Conservation (phyloP, 441 rosid genomes). For the Adansonia rubrostipa region DNA sequence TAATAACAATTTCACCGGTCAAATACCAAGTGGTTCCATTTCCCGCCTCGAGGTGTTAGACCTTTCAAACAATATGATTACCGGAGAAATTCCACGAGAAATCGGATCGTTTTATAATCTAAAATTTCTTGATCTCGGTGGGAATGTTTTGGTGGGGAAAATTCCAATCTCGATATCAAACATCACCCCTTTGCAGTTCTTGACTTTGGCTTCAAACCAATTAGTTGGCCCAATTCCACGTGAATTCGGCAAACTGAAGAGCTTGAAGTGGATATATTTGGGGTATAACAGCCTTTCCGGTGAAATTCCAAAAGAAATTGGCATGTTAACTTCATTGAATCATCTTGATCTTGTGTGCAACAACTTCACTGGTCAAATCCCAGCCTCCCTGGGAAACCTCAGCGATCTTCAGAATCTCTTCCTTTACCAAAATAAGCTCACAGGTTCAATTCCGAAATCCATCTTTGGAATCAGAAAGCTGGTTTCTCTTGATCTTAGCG, state of each 20-base stretch:
- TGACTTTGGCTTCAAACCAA: slow-evolving; percentile 83
- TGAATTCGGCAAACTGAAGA: slow-evolving; percentile 53
- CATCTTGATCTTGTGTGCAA: slow-evolving; percentile 91
- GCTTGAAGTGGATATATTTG: slow-evolving; percentile 76
- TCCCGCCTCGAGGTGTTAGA: slow-evolving; percentile 59
- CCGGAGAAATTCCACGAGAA: slow-evolving; percentile 53
- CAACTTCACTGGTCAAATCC: slow-evolving; percentile 74
- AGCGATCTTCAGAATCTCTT: slow-evolving; percentile 61
- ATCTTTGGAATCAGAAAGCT: slow-evolving; percentile 54
- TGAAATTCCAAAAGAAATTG: slow-evolving; percentile 39
- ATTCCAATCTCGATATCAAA: slow-evolving; percentile 58
- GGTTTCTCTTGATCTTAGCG: slow-evolving; percentile 79
- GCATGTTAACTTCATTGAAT: slow-evolving; percentile 51
- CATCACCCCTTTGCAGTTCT: slow-evolving; percentile 51
- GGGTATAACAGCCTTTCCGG: slow-evolving; percentile 79
- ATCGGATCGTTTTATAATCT: slow-evolving; percentile 61
- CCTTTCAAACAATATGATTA: slow-evolving; percentile 76
- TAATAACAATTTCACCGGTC: slow-evolving; percentile 79
- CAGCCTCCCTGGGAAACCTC: slow-evolving; percentile 65
- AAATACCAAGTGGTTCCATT: slow-evolving; percentile 39
- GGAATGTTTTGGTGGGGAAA: slow-evolving; percentile 64
- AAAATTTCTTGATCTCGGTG: slow-evolving; percentile 75
- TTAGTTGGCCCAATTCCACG: slow-evolving; percentile 63
- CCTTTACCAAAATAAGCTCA: slow-evolving; percentile 77
- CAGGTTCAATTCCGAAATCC: slow-evolving; percentile 58